Base-by-base conservation (phyloP, 371 early-diverging fungal genomes). In the Capniomyces stellatus region DNA sequence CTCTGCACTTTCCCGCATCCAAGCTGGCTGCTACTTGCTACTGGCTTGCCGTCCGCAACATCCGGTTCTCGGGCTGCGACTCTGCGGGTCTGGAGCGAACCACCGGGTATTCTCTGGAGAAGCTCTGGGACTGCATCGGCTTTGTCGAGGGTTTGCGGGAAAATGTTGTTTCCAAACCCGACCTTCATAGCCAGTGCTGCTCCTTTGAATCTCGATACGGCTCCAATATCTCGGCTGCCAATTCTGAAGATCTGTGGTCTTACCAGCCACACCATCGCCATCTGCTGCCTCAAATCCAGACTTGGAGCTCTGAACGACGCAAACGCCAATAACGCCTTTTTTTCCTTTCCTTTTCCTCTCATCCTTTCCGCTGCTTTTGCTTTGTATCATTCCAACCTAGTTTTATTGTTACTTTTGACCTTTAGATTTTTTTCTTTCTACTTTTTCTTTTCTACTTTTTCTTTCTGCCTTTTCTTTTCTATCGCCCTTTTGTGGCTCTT, bases 11-110 rank as follows among this genome's bases (percentile, higher is more conserved):
- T 43, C 18, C 41, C 8, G 55, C 58, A 2, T 60, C 68, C 2
- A 59, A 53, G 41, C 21, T 67, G 19, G 68, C 68, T 0, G 68
- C 68, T 1, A 59, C 67, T 3, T 62, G 60, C 63, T 62, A 64
- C 40, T 67, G 59, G 30, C 44, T 67, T 44, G 44, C 55, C 28
- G 18, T 28, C 29, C 18, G 8, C 18, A 10, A 6, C 10, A 10
- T 46, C 27, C 18, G 6, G 8, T 10, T 18, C 46, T 15, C 46
- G 18, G 18, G 54, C 53, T 28, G 35, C n/a, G 23, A 39, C 22
- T 64, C 65, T 29, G 29, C 43, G 13, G 39, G 15, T 35, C 15
- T 35, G 6, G 35, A 35, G 6, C 35, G 27, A 31, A 64, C 58
- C 49, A 65, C 66, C 1, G 66, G 66, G 13, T 61, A 61, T 30